Evolutionary conservation across 345 rosid species (phyloP), one percentile per base, ranked within the genome.

Genomic region (Salix purpurea): DNA sequence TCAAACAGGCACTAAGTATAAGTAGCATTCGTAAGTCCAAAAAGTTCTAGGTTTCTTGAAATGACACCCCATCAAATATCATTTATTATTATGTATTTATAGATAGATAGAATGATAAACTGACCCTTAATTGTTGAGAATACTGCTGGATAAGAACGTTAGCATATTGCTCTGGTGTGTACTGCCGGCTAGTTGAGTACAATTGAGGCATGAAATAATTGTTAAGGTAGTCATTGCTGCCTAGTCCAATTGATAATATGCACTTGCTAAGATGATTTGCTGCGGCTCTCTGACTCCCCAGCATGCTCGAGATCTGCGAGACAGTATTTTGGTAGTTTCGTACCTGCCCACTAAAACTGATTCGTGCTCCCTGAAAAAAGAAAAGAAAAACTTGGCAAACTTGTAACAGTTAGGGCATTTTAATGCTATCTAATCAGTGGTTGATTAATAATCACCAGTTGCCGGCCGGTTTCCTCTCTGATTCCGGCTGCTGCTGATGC

Each of bases 401-500:
- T 11, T 54, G 4, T 19, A 48, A 36, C 9, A 28, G 18, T 14
- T 4, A 65, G 15, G 30, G 16, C 15, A 28, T 28, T 13, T 32
- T 3, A 14, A 16, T 71, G 15, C 3, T 21, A 21, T 18, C 6
- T 50, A 42, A 14, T 52, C 21, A 40, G 23, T 14, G 39, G 11
- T 9, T 67, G 3, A 4, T 24, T 54, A 52, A 52, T 26, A 54
- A 34, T 77, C 87, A 92, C 96, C 91, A 93, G 82, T 74, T 91
- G 98, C 24, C n/a, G 86, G 39, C 98, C 98, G 14, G 95, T 85
- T 78, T 93, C 98, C 16, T 88, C 92, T 83, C 91, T 84, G 30
- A 93, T 93, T 74, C 98, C 98, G 0, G 97, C 96, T 36, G 95
- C 98, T 9, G 93, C 98, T 6, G 98, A 93, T 42, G 98, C 98